Conservation (phyloP, 192 early-diverging fungal species). For the Lobosporangium transversale region DNA sequence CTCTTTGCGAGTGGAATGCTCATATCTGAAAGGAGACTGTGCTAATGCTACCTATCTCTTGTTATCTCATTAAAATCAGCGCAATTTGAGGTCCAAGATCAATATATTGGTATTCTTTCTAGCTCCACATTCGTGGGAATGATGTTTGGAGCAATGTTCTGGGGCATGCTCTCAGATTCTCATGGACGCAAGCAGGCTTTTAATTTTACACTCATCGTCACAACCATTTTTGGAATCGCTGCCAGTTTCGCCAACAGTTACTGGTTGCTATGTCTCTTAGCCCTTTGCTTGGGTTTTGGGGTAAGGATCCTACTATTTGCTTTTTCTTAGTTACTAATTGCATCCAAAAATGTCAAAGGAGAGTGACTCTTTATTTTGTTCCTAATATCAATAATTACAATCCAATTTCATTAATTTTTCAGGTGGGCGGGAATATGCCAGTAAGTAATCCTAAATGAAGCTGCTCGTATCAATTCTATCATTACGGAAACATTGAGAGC, state of each 20-base stretch:
- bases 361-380: background rate
- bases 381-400: background rate
- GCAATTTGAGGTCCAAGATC: slow-evolving; percentile 74
- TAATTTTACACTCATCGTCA: slow-evolving; percentile 77
- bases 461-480: no score
- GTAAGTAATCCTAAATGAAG: no score
- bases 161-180: slow-evolving; percentile 80
- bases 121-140: slow-evolving; percentile 80
- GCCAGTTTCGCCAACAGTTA: slow-evolving; percentile 75
- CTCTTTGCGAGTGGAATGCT: no score
- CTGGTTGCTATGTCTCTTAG: slow-evolving; percentile 64
- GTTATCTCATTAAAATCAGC: no score
- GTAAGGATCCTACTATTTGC: no score
- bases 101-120: slow-evolving; percentile 72
- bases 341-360: no score
- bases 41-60: no score
- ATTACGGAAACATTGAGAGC: no score
- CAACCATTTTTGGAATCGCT: slow-evolving; percentile 75
- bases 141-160: slow-evolving; percentile 85
- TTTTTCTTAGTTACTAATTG: no score
- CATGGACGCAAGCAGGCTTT: slow-evolving; percentile 82
- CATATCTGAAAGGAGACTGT: no score
- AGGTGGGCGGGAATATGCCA: slow-evolving; percentile 67
- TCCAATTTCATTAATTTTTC: background rate
- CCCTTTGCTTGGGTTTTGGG: slow-evolving; percentile 80